Base-by-base conservation (phyloP, 2,329 filamentous ascomycete species). In the Cladosporium sp. region DNA sequence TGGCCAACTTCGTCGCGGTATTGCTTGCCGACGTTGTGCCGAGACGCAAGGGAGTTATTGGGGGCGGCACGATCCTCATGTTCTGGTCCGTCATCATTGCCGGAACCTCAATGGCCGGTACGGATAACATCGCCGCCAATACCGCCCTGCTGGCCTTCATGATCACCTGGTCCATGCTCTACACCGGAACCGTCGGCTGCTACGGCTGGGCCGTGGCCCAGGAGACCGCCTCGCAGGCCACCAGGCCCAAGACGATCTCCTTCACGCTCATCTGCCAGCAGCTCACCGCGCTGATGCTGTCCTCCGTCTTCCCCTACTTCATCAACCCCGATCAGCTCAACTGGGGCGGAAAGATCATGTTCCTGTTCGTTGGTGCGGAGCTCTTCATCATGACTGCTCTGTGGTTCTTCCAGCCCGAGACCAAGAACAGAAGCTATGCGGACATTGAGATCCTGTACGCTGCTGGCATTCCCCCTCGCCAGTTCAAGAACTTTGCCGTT, bases 241-340 rank as follows among this genome's bases (percentile, higher is more conserved):
- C 56, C 22, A 51, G 59, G 9, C 60, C 60, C 2, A 62, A 62
- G 53, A 62, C 60, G 10, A 62, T 62, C 35, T 61, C 60, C 6
- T 60, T 62, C 48, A 60, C 60, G 13, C 34, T 62, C 37, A 57
- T 62, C 40, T 62, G 60, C 44, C 60, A 70, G 40, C 68, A 70
- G 19, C 58, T 70, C 0, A 70, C 67, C 0, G 67, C 68, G 0
- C 61, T 70, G 2, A 64, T 70, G 64, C 62, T 70, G 8, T 68
- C 65, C 13, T 68, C 64, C 0, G 63, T 70, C 0, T 70, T 70
- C 33, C 68, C 68, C 0, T 71, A 61, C 57, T 70, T 70, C 32
- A 70, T 71, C 56, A 70, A 70, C 57, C 68, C 68, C 0, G 66
- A 70, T 51, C 64, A 70, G 49, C 51, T 70, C 2, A 70, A 71